Evolutionary conservation across 345 rosid species (phyloP), one percentile per base, ranked within the genome.

Genomic region (Angophora floribunda): DNA sequence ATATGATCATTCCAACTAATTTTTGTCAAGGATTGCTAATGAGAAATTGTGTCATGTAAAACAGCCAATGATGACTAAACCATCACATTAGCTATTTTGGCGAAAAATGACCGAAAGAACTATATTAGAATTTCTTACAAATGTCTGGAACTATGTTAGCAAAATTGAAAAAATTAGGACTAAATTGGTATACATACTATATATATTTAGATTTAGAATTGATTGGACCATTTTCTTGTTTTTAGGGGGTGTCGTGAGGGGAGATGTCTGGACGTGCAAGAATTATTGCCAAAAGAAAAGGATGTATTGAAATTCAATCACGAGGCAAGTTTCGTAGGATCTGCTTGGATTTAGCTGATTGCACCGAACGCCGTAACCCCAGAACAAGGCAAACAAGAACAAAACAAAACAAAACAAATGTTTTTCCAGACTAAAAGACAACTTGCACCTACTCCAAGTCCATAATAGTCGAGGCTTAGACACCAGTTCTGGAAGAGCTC

Each of bases 51-150:
- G 11, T 19, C 7, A 55, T 15, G 2, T 65, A 65, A 2, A 65
- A 65, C 0, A 3, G 41, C 14, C 9, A 1, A 28, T 65, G 41
- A 65, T 65, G 17, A 65, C 3, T 65, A 7, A 65, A 65, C 1
- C 4, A 0, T 14, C 78, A 65, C 10, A 14, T 65, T 15, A 65
- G 11, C 1, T 5, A 65, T 30, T 14, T 65, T 65, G 32, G 5
- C 0, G 0, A 65, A 65, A 65, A 65, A 63, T n/a, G 19, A n/a
- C 0, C 4, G 10, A 13, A 65, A 65, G 0, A 1, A n/a, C 21
- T n/a, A 2, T 14, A 63, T 65, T 30, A 7, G 7, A 65, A 65
- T n/a, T 12, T 13, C 10, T 2, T 5, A 0, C 19, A 30, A 7
- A 65, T 2, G 30, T 14, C 14, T 30, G 30, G 3, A 8, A 14